Evolutionary conservation across 148 eudicot species (phyloP), one percentile per base, ranked within the genome.

Genomic region (Rhododendron simsii): DNA sequence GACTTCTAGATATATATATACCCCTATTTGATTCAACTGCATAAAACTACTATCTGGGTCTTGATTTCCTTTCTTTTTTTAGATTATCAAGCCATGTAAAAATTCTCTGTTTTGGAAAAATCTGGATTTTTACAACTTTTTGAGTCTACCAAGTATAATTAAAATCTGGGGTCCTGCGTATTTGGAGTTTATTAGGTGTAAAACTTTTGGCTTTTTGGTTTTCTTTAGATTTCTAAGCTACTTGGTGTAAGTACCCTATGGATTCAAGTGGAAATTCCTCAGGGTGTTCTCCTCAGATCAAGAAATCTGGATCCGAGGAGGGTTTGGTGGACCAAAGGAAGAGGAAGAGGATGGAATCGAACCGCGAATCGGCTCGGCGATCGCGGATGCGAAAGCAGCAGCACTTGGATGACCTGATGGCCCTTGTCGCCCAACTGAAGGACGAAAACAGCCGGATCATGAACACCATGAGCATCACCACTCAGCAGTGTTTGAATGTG

Each of bases 241-340:
- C 9, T 61, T 57, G 50, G 73, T 59, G 37, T 41, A 39, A 83
- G 13, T 39, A 82, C 48, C 21, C 37, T 8, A 94, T 94, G 96
- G 92, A 91, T 26, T 90, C 90, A 7, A 92, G 93, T 39, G 93
- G 92, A 45, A 89, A 87, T 26, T 91, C 95, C 13, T 87, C 90
- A 12, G 87, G 88, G 59, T 78, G 30, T 71, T 71, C 87, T 23
- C 23, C 74, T 51, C 69, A 85, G 86, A 78, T 84, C 57, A 90
- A 81, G 8, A 91, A 88, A 84, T 91, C 95, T 5, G 90, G 91
- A 12, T 95, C 94, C 15, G 95, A 95, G 20, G 96, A 86, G 51
- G 90, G 93, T 26, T 77, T 89, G 82, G 87, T 93, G 89, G 93
- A 92, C 44, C 93, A 92, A 30, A 93, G 94, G 84, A 95, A 95